A percentile compares a stretch with the other conserved stretches of the same genome.
phyloP scores from a whole-genome alignment of 1,284 basidiomycete genomes.

The Pseudozyma thailandica region DNA sequence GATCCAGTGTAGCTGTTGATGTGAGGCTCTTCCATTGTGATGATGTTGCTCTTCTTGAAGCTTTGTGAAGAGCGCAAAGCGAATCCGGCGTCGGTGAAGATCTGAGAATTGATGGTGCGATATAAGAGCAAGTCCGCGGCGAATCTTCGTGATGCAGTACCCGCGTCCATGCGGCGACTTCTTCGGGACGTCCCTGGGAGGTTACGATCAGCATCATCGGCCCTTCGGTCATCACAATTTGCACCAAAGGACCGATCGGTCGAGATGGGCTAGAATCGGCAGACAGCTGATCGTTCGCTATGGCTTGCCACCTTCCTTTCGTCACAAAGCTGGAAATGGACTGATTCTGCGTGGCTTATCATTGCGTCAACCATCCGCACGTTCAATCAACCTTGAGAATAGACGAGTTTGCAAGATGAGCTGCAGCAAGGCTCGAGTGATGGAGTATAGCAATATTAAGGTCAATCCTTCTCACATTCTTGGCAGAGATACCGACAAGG shows the following conservation, averaged over 20 bases:
- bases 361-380: conserved; percentile 1
- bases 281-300: not conserved
- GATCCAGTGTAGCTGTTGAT: conserved; percentile 30
- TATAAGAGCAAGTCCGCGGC: conserved; percentile 43
- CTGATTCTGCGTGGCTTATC: not conserved
- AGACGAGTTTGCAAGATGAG: not conserved
- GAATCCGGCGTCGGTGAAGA: conserved; percentile 35
- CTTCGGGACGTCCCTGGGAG: conserved; percentile 2
- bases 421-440: not conserved
- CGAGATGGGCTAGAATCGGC: conserved; percentile 4
- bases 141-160: conserved; percentile 34
- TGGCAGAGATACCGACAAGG: not conserved
- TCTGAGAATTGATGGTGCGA: conserved; percentile 37
- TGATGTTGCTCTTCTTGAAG: conserved; percentile 27
- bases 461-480: conserved; percentile 14
- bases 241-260: conserved; percentile 34
- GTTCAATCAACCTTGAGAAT: conserved; percentile 4
- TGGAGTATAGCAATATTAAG: conserved; percentile 11
- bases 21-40: conserved; percentile 36
- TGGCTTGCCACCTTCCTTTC: conserved; percentile 2
- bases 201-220: conserved; percentile 41
- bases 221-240: conserved; percentile 30
- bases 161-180: conserved; percentile 15
- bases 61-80: not conserved
- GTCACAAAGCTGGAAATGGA: conserved; percentile 6